Evolutionary conservation across 1,139 yeast genomes (phyloP).

Genomic region (Kodamaea plutei): DNA sequence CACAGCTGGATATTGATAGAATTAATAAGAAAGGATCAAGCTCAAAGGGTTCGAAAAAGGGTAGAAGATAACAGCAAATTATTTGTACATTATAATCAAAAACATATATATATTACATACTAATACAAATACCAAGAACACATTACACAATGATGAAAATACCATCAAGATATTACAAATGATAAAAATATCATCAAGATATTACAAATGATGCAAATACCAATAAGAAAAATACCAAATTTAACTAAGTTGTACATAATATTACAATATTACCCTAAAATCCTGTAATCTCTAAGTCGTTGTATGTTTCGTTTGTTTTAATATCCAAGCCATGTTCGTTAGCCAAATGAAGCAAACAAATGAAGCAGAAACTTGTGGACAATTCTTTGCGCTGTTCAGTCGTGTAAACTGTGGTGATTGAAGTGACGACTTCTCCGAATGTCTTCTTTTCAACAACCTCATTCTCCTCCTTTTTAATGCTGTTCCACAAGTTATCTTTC

Average conservation of each 20-base stretch:
- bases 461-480: conserved; percentile 27
- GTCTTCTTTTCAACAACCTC: conserved; percentile 15
- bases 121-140: no score
- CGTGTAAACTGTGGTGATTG: conserved; percentile 52
- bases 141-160: no score
- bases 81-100: no score
- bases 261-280: conserved; percentile 22
- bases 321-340: conserved; percentile 38
- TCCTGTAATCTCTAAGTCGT: conserved; percentile 54
- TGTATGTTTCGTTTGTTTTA: conserved; percentile 49
- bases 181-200: no score
- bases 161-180: no score
- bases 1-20: conserved; percentile 63
- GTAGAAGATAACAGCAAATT: conserved; percentile 11
- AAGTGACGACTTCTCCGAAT: conserved; percentile 44
- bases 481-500: conserved; percentile 81
- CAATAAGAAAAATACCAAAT: no score
- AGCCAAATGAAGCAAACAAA: conserved; percentile 25
- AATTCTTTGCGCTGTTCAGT: conserved; percentile 32
- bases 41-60: conserved; percentile 11
- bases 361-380: conserved; percentile 26
- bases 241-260: no score
- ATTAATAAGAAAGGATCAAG: conserved; percentile 20
- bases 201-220: no score
- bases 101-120: no score